Conservation (phyloP, 176 grass and related monocot genomes). For the Elymus sibiricus region DNA sequence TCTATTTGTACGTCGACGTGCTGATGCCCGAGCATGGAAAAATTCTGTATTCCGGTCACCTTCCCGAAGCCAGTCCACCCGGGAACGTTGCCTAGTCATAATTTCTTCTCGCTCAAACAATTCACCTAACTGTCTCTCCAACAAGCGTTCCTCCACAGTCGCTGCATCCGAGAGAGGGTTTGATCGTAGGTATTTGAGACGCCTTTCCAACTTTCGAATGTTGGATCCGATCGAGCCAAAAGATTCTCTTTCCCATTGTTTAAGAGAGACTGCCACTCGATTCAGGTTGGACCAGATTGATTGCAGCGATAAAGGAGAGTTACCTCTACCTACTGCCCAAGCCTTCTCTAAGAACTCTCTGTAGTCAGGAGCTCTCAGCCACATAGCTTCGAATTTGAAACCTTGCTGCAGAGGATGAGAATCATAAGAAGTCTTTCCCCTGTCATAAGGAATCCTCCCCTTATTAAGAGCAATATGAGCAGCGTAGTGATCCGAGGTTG, state of each 20-base stretch:
- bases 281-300: background rate
- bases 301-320: background rate
- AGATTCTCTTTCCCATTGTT: background rate
- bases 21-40: background rate
- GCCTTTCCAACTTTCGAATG: background rate
- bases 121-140: background rate
- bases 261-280: background rate
- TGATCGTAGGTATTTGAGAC: background rate
- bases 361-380: too few species aligned
- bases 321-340: too few species aligned
- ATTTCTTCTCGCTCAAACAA: background rate
- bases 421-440: too few species aligned
- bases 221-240: background rate
- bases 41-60: background rate
- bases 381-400: too few species aligned
- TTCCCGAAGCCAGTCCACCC: background rate
- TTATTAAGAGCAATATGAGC: too few species aligned
- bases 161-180: background rate
- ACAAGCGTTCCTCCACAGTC: too few species aligned
- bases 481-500: too few species aligned
- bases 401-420: background rate
- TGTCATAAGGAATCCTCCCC: too few species aligned
- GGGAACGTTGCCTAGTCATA: background rate
- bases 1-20: background rate
- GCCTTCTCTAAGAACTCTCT: too few species aligned